Evolutionary conservation across 306 rosid genomes (phyloP).

Genomic region (Medicago arabica): DNA sequence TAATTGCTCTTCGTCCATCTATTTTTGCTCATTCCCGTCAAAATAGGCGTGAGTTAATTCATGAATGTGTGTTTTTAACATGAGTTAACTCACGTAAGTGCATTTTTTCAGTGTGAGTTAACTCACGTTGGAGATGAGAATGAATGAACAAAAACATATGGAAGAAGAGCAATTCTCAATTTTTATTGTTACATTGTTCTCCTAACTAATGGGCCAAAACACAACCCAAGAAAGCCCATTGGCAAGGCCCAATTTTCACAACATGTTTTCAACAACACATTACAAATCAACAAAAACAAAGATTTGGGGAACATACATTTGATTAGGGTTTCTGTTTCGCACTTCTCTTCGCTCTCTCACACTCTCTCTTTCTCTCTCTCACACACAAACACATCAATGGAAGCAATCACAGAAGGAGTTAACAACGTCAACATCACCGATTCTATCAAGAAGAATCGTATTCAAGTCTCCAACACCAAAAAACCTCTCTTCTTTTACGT

Average conservation of each 20-base stretch:
- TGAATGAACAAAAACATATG: too few relatives aligned
- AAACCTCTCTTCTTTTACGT: slow-evolving; percentile 80
- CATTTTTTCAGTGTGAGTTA: too few relatives aligned
- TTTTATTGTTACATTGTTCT: too few relatives aligned
- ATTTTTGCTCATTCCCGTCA: too few relatives aligned
- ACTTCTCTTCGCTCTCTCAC: neutral
- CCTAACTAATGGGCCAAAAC: neutral
- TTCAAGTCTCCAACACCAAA: slow-evolving; percentile 80
- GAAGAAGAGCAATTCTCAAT: too few relatives aligned
- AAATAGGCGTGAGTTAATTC: too few relatives aligned
- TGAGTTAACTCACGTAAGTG: too few relatives aligned
- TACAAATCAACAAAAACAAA: neutral
- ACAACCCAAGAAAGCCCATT: neutral
- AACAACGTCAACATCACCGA: slow-evolving; percentile 59
- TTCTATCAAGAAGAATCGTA: slow-evolving; percentile 68
- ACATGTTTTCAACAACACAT: neutral
- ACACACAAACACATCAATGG: slow-evolving; percentile 48
- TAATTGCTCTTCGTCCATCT: too few relatives aligned
- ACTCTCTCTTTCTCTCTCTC: neutral
- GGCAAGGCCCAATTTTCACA: neutral
- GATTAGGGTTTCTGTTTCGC: slow-evolving; percentile 39
- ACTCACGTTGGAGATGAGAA: too few relatives aligned
- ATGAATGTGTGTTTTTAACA: too few relatives aligned
- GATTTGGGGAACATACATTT: neutral
- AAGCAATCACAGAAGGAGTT: slow-evolving; percentile 62